Base-by-base conservation (phyloP, 1,284 basidiomycete genomes). In the Microbotryomycetes sp. region DNA sequence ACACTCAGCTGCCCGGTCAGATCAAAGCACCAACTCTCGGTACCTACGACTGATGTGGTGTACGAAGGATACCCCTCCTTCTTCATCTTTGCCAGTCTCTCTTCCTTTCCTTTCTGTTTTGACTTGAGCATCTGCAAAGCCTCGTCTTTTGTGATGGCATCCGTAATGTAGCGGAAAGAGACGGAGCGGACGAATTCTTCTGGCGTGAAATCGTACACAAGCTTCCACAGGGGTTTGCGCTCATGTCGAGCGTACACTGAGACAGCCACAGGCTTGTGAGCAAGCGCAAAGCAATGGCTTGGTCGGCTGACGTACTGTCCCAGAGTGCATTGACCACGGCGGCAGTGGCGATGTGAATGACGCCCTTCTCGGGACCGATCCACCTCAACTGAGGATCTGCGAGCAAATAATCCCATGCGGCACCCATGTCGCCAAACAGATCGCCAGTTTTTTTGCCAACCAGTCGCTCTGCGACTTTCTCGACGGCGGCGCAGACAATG, bases 11-110 rank as follows among this genome's bases (percentile, higher is more conserved):
- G 24, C 0, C 16, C n/a, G 31, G 9, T 7, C 28, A 29, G 30
- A 29, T 5, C 29, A 54, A 11, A 41, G 35, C 35, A 47, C 16
- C 18, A 23, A 26, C 28, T n/a, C 5, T 29, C 58, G 7, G 6
- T 62, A 91, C 91, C 94, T 54, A 92, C 92, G 27, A 89, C 91
- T 15, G 87, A 90, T 13, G 92, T 97, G 30, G 96, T 89, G 75
- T 97, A 97, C 28, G 91, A 90, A 23, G 91, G 92, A 77, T 96
- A 96, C 28, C 89, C 89, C 59, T 67, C 64, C 58, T 73, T 59
- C 23, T 51, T 57, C 26, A 91, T 90, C 56, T 80, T 83, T 15
- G 78, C 81, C 74, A 93, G 88, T 45, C 91, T 81, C 65, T 85
- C 85, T 48, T 81, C 81, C 79, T 94, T 96, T 24, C 83, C 82